Conservation (phyloP, 2,329 filamentous ascomycete species). For the Talaromyces sp. region DNA sequence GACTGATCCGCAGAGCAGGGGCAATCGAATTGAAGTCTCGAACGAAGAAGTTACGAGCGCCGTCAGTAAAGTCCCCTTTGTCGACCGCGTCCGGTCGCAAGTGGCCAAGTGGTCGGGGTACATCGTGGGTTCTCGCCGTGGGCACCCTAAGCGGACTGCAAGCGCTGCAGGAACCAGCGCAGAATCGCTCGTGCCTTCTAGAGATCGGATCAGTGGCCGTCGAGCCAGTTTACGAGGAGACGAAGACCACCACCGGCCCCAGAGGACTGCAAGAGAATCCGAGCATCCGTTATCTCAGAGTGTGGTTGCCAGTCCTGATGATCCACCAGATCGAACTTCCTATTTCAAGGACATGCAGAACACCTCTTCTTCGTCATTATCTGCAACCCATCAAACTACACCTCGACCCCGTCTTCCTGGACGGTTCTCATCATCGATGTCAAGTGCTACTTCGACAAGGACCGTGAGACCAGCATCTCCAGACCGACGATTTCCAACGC, state of each 20-base stretch:
- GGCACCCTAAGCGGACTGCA: conserved; percentile 42
- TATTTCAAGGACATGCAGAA: conserved; percentile 31
- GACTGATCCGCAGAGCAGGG: conserved; percentile 78
- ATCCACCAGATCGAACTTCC: conserved; percentile 25
- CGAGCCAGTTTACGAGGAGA: conserved; percentile 57
- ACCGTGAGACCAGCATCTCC: conserved; percentile 36
- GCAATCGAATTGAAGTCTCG: conserved; percentile 86
- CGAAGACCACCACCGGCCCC: conserved; percentile 50
- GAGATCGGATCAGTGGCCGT: conserved; percentile 46
- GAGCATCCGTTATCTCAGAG: conserved; percentile 75
- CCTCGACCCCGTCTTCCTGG: conserved; percentile 35
- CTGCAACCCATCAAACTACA: conserved; percentile 1
- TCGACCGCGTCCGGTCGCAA: conserved; percentile 78
- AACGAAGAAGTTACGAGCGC: conserved; percentile 84
- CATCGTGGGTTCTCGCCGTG: conserved; percentile 41
- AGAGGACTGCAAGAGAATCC: conserved; percentile 48
- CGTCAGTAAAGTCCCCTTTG: conserved; percentile 81
- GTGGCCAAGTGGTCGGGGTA: conserved; percentile 64
- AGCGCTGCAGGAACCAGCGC: conserved; percentile 53
- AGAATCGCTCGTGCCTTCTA: conserved; percentile 53
- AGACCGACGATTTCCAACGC: neutral
- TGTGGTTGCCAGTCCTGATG: conserved; percentile 64
- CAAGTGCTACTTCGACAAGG: conserved; percentile 43
- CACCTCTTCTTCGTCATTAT: neutral
- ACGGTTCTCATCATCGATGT: conserved; percentile 39